Base-by-base conservation (phyloP, 768 basidiomycete genomes). In the Tylopilus sp. region DNA sequence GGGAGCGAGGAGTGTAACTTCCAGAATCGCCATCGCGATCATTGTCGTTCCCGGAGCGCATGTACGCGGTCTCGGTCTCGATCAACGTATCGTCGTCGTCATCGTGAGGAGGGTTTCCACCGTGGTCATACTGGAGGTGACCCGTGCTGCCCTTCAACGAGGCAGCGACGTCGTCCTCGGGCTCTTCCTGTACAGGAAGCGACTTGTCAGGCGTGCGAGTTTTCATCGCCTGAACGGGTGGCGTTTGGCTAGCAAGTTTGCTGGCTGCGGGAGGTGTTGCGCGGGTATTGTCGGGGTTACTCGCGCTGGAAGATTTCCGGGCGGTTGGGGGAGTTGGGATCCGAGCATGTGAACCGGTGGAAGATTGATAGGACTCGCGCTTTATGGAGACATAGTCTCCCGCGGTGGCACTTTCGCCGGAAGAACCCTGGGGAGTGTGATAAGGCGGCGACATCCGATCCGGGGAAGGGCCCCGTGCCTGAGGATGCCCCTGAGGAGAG, bases 111-210 rank as follows among this genome's bases (percentile, higher is more conserved):
- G 72, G 64, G 25, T 71, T 75, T 34, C 45, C 61, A 31, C 62
- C 65, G 17, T 67, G 70, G 19, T 71, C 69, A 58, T 76, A 75
- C 38, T 66, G 55, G 33, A 63, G 52, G 52, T 72, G 69, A 17
- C 71, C 77, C 24, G 81, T 77, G 16, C 58, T 67, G 29, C 69
- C 72, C 61, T 76, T 77, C 33, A 59, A 52, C 13, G 69, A 59
- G 30, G 61, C 34, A 4, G 68, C 68, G 17, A 76, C 70, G 56
- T 87, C 85, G 59, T 88, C 87, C 60, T 88, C 86, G 26, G 78
- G 77, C 55, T 88, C 87, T 64, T 89, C 87, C 66, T 90, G 87
- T 3, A 89, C 79, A 19, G 87, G 87, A 24, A 90, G 74, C 16
- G 87, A 87, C 30, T 86, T 77, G 66, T 88, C 87, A 2, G 87